phyloP scores from a whole-genome alignment of 495 filamentous ascomycete genomes.

The Saxispiralis lemnorum region DNA sequence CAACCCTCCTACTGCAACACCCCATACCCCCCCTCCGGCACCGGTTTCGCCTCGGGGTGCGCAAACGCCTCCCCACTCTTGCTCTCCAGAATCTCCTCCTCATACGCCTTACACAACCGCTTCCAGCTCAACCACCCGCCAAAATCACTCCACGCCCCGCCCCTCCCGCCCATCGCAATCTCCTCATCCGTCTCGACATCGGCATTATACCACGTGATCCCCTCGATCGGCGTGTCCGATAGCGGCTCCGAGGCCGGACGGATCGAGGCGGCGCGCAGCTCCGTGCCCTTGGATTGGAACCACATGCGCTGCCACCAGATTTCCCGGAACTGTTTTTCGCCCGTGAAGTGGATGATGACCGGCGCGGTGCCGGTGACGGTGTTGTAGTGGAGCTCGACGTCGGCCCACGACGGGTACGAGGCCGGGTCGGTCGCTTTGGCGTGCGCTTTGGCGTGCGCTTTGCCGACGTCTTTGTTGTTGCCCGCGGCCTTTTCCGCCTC shows the following conservation, averaged over 20 bases:
- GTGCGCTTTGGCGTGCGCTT: background rate
- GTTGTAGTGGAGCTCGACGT: slow-evolving; percentile 6
- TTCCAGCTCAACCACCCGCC: slow-evolving; percentile 2
- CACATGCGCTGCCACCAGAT: slow-evolving; percentile 9
- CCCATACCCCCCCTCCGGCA: too few species aligned
- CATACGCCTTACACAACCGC: background rate
- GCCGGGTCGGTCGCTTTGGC: background rate
- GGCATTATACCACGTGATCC: slow-evolving; percentile 3
- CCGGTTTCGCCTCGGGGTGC: too few species aligned
- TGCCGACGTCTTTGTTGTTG: too few species aligned
- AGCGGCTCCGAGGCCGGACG: background rate
- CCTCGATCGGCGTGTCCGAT: background rate
- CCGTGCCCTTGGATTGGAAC: background rate
- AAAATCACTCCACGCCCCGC: slow-evolving; percentile 3
- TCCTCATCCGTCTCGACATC: background rate
- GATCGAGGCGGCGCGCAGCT: background rate
- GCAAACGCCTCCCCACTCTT: background rate
- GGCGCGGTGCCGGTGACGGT: slow-evolving; percentile 2
- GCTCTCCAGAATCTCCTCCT: background rate
- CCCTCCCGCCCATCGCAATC: background rate
- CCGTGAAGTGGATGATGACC: slow-evolving; percentile 8
- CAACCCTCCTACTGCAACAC: too few species aligned
- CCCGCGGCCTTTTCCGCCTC: background rate
- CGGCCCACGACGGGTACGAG: background rate
- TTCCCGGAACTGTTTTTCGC: slow-evolving; percentile 4